Evolutionary conservation across 108 stramenopile genomes (phyloP), one percentile per base, ranked within the genome.

Genomic region (Cyclotella choctawhatcheeana): DNA sequence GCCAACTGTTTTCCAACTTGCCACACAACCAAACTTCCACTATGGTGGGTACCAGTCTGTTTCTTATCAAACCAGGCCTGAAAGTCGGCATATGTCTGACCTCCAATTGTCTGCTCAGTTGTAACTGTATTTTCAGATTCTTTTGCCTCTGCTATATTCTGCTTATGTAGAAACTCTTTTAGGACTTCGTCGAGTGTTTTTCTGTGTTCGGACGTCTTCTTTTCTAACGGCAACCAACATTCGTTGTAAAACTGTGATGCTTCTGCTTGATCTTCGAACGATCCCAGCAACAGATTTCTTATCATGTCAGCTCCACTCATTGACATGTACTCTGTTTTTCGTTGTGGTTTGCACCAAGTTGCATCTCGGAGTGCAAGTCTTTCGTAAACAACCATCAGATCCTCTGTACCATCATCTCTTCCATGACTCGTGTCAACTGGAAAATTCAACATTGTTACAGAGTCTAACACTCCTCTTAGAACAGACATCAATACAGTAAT

Each of bases 181-280:
- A n/a, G n/a, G n/a, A n/a, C n/a, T n/a, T n/a, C n/a, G n/a, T n/a
- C n/a, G n/a, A n/a, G n/a, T n/a, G n/a, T n/a, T n/a, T n/a, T n/a
- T n/a, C 25, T 29, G 8, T 51, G 21, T 51, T 22, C 12, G 17
- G 8, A 51, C 5, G 14, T 22, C 21, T 13, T 5, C 50, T n/a
- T 10, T 50, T 50, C 48, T n/a, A 50, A n/a, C 4, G 48, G 12
- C 48, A 50, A 50, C 48, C 48, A 50, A 50, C 18, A 50, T n/a
- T n/a, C 17, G 4, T 50, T n/a, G 18, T 50, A 50, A 18, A 50
- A 50, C 48, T 18, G 4, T 50, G 4, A n/a, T 4, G n/a, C 17
- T n/a, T 50, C 48, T 18, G 17, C 48, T n/a, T 50, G 17, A 13
- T 4, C 4, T n/a, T n/a, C 4, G 18, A 50, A 50, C 18, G 48